These are phyloP conservation scores for Thelephora terrestris DNA, from an alignment of 1,284 basidiomycete genomes.

Conservation along the genomic window DNA sequence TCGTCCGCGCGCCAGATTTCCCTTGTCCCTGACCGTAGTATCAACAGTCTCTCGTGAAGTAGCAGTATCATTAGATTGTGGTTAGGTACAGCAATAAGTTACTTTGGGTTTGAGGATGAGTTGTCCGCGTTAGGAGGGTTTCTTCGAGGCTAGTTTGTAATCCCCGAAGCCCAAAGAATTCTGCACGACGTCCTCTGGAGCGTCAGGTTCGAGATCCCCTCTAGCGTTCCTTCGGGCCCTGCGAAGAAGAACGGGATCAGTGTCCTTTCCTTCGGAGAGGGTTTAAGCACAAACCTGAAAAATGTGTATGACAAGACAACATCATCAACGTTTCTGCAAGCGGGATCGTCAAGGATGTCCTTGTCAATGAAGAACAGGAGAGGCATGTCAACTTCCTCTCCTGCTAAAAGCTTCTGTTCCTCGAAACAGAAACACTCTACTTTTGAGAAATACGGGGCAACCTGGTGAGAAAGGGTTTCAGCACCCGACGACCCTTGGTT, in stretches of 20 bases:
- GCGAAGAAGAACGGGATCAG: slow-evolving; percentile 8
- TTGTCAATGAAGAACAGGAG: slow-evolving; percentile 98
- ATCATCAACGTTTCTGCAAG: slow-evolving; percentile 80
- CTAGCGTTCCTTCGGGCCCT: slow-evolving; percentile 73
- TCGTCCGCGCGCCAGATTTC: no score
- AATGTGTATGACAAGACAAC: slow-evolving; percentile 96
- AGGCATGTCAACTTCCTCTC: slow-evolving; percentile 97
- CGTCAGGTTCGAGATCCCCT: slow-evolving; percentile 82
- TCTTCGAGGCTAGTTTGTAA: slow-evolving; percentile 36
- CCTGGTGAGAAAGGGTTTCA: slow-evolving; percentile 32
- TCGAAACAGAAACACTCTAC: slow-evolving; percentile 99
- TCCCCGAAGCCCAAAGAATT: slow-evolving; percentile 66
- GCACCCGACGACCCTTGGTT: slow-evolving; percentile 1
- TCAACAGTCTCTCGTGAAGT: no score
- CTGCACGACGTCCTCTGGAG: slow-evolving; percentile 66
- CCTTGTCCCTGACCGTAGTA: no score
- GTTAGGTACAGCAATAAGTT: no score
- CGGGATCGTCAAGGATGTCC: slow-evolving; percentile 88
- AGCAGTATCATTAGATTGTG: no score
- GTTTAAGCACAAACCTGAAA: slow-evolving; percentile 58
- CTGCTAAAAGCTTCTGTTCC: slow-evolving; percentile 91
- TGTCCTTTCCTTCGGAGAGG: not conserved
- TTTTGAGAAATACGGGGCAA: slow-evolving; percentile 98
- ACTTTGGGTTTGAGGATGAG: no score
- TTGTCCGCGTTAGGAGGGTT: no score